Conservation (phyloP, 1,284 basidiomycete species). For the Trichosporon sp. region DNA sequence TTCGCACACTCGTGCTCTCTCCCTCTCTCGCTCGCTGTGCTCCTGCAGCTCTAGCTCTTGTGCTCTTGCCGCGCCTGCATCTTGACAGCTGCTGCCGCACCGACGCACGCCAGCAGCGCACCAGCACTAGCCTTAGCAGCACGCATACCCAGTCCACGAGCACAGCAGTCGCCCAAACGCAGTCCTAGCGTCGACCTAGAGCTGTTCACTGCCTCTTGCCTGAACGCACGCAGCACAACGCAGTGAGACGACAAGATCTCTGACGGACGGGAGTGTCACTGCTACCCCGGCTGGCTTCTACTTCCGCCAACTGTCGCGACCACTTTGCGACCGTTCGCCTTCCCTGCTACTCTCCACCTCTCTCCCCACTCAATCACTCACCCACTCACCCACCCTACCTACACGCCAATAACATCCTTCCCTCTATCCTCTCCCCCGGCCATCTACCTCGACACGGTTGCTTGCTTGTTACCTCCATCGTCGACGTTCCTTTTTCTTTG, state of each 20-base stretch:
- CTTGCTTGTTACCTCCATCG: neutral
- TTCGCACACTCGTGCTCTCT: neutral
- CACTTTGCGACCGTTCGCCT: neutral
- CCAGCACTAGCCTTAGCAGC: neutral
- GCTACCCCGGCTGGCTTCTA: neutral
- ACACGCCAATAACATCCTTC: neutral
- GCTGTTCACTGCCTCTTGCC: neutral
- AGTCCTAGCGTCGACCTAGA: neutral
- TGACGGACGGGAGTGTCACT: neutral
- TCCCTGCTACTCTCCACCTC: neutral
- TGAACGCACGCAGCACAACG: no score
- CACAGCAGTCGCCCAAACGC: neutral
- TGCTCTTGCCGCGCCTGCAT: neutral
- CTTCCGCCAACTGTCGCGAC: neutral
- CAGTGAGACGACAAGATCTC: neutral
- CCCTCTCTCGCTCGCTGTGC: neutral
- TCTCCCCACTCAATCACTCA: neutral
- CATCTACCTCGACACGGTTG: neutral
- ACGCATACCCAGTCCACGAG: neutral
- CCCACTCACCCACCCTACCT: neutral
- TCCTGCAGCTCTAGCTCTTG: neutral
- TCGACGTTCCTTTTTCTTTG: neutral
- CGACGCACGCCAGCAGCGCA: neutral
- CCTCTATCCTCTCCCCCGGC: neutral
- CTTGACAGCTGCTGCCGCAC: neutral